Conservation (phyloP, 106 monocot species). For the Cymbidium sinense region DNA sequence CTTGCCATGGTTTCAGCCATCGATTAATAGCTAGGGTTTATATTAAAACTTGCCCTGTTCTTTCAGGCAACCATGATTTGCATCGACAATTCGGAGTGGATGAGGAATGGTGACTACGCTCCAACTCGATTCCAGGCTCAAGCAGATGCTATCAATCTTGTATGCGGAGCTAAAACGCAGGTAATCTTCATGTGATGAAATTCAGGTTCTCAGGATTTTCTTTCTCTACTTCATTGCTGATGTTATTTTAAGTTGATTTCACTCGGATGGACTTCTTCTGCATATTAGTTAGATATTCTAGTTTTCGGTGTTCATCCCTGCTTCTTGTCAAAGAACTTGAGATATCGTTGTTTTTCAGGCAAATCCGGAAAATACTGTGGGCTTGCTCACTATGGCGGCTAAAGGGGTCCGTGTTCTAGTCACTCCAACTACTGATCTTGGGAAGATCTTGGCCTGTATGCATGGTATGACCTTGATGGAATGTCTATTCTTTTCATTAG, state of each 20-base stretch:
- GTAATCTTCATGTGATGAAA: conserved; percentile 13
- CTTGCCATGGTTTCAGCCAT: neutral
- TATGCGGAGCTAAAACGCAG: conserved; percentile 98
- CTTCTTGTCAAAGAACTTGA: neutral
- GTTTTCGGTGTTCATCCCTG: neutral
- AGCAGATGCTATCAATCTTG: conserved; percentile 81
- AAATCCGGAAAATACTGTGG: conserved; percentile 96
- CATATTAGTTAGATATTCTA: neutral
- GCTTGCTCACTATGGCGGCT: conserved; percentile 91
- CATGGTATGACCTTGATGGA: conserved; percentile 40
- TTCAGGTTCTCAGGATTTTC: neutral
- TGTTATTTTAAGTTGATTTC: neutral
- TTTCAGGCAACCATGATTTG: conserved; percentile 96
- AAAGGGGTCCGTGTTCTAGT: conserved; percentile 89
- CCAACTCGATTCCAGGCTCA: conserved; percentile 90
- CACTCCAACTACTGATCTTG: conserved; percentile 90
- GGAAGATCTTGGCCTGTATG: conserved; percentile 94
- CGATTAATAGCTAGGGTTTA: neutral
- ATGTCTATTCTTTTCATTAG: neutral
- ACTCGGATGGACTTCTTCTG: neutral
- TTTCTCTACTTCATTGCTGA: neutral
- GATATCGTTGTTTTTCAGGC: conserved; percentile 38
- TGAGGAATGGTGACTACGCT: conserved; percentile 86
- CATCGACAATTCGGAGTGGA: conserved; percentile 99
- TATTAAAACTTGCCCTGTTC: neutral